Base-by-base conservation (phyloP, 345 rosid species). In the Melaleuca alternifolia region DNA sequence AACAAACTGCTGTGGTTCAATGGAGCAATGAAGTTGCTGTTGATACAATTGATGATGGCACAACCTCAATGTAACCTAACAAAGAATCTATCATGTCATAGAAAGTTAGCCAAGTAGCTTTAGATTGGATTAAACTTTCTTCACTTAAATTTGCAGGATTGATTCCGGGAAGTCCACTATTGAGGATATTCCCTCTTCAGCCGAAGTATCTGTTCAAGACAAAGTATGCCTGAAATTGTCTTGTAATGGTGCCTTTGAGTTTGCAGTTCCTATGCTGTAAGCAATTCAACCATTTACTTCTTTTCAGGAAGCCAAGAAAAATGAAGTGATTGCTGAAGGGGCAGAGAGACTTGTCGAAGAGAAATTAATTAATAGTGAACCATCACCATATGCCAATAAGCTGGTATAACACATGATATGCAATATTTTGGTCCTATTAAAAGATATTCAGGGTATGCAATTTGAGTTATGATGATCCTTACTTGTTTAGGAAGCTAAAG, bases 401-500 rank as follows among this genome's bases (percentile, higher is more conserved):
- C 93, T 88, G 94, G 99, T 95, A 91, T 77, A 48, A 51, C 41
- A 52, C 5, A 13, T 28, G 52, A 44, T 71, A 57, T 37, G 84
- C 83, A 53, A 46, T 85, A 30, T 86, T 88, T 62, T 84, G 82
- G 86, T 86, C 86, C 65, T 87, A 26, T 88, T 62, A 54, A 77
- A 85, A 52, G 76, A 56, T 77, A 86, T 59, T 61, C 82, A 21
- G 51, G 76, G 51, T 85, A 56, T 65, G 46, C 33, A 33, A 37
- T 71, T 71, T 33, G 48, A 33, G 79, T 71, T 71, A 33, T 88
- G 76, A 51, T 54, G 41, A 65, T 85, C 87, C 87, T 28, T 51
- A 24, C 41, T 52, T 37, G 54, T 82, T 52, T 89, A 97, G 99
- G 99, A 97, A 86, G 98, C 98, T 54, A 92, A 87, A 90, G 89